A percentile compares a stretch with the other conserved stretches of the same genome.
phyloP scores from a whole-genome alignment of 768 basidiomycete species.

The Lactarius trivialis region DNA sequence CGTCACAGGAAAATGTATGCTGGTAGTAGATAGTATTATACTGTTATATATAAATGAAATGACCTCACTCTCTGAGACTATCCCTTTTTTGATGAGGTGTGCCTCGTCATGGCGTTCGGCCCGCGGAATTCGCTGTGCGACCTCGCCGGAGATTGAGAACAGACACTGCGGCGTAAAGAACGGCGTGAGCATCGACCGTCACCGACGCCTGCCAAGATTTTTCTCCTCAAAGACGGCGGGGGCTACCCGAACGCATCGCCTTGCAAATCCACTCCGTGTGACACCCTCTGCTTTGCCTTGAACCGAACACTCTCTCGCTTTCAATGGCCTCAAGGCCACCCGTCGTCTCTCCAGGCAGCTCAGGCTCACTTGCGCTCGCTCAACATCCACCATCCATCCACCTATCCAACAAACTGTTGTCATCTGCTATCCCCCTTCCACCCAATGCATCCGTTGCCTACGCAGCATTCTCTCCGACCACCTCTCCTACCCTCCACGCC shows the following conservation, averaged over 20 bases:
- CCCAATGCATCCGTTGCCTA: conserved; percentile 39
- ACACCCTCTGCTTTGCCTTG: background rate
- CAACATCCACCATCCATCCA: conserved; percentile 31
- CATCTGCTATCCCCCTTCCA: conserved; percentile 43
- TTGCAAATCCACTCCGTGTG: conserved; percentile 10
- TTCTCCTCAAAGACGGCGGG: background rate
- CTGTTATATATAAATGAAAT: background rate
- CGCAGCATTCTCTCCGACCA: conserved; percentile 37
- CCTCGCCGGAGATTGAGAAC: background rate
- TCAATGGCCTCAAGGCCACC: conserved; percentile 28
- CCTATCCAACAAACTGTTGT: conserved; percentile 38
- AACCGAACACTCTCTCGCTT: background rate
- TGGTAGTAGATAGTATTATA: background rate
- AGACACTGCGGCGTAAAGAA: background rate
- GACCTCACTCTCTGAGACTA: background rate
- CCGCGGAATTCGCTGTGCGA: background rate
- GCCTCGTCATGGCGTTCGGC: conserved; percentile 1
- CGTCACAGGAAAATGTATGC: background rate
- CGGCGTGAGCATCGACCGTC: background rate
- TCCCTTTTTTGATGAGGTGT: background rate
- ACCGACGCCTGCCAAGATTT: background rate
- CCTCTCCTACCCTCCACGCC: conserved; percentile 26
- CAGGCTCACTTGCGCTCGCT: conserved; percentile 28
- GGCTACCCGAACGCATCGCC: background rate
- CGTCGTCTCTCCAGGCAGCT: conserved; percentile 27